Percentiles rank a stretch among this genome's conserved stretches.
Evolutionary conservation across 345 rosid species (phyloP).

Genomic region (Melastoma malabathricum): DNA sequence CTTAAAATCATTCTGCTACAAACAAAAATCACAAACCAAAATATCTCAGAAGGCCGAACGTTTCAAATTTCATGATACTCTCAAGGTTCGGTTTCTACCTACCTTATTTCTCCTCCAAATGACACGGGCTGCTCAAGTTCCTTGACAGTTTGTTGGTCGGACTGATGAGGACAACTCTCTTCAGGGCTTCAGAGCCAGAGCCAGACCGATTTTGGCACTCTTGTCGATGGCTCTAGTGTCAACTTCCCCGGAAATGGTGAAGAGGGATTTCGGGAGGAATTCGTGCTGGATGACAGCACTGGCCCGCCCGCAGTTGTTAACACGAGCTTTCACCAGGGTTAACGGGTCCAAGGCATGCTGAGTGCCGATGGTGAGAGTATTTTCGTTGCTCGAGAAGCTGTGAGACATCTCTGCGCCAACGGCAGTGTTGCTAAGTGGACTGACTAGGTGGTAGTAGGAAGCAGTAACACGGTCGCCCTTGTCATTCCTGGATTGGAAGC

Average conservation of each 20-base stretch:
- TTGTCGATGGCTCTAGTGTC: slow-evolving; percentile 85
- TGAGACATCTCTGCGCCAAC: slow-evolving; percentile 95
- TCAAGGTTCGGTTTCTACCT: slow-evolving; percentile 6
- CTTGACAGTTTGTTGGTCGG: background rate
- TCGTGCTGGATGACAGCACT: slow-evolving; percentile 92
- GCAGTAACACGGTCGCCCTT: slow-evolving; percentile 65
- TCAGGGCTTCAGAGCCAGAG: slow-evolving; percentile 78
- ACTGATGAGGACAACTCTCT: background rate
- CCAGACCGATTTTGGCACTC: slow-evolving; percentile 83
- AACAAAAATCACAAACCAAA: slow-evolving; percentile 13
- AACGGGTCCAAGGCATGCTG: slow-evolving; percentile 84
- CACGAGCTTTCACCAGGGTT: slow-evolving; percentile 78
- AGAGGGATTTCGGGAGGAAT: slow-evolving; percentile 81
- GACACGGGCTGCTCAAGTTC: background rate
- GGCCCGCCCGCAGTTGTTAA: slow-evolving; percentile 72
- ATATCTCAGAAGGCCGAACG: no score
- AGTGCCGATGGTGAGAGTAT: slow-evolving; percentile 66
- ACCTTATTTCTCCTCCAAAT: slow-evolving; percentile 22
- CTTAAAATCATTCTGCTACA: slow-evolving; percentile 23
- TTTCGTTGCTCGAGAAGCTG: slow-evolving; percentile 69
- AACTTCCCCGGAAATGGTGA: slow-evolving; percentile 85
- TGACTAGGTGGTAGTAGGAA: slow-evolving; percentile 85
- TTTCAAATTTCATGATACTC: no score
- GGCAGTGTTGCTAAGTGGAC: slow-evolving; percentile 66
- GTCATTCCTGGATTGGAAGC: slow-evolving; percentile 43